A percentile compares a stretch with the other conserved stretches of the same genome.
Evolutionary conservation across 1,284 basidiomycete species (phyloP).

Genomic region (Ustilago lituana): DNA sequence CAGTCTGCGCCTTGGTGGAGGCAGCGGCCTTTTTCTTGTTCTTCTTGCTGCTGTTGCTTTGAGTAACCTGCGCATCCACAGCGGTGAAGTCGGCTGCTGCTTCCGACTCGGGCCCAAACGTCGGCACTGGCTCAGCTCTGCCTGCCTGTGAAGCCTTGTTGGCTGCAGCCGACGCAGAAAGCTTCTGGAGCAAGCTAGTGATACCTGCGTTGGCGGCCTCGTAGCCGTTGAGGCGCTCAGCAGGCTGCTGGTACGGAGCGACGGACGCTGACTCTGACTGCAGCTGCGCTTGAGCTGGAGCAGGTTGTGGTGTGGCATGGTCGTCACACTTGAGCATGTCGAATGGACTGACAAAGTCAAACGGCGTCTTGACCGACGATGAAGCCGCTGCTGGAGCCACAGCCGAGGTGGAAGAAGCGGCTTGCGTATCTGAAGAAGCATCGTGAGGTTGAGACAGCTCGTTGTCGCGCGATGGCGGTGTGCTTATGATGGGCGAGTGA

Average conservation of each 20-base stretch:
- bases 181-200: constrained; percentile 24
- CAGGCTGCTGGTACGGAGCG: neutral
- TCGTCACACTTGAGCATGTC: constrained; percentile 26
- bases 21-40: constrained; percentile 23
- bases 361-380: constrained; percentile 21
- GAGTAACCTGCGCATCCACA: constrained; percentile 1
- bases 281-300: neutral
- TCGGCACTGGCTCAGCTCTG: neutral
- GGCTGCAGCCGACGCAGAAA: constrained; percentile 13
- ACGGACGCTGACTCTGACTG: neutral
- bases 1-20: neutral
- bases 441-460: no score
- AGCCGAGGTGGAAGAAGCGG: neutral
- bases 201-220: constrained; percentile 25
- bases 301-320: constrained; percentile 2
- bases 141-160: constrained; percentile 4
- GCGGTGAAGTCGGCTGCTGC: neutral
- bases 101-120: no score
- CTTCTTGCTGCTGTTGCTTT: constrained; percentile 23
- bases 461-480: neutral
- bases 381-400: constrained; percentile 7
- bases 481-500: constrained; percentile 14
- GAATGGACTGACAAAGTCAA: constrained; percentile 44
- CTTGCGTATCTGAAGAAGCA: neutral
- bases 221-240: constrained; percentile 6